phyloP scores from a whole-genome alignment of 2,329 filamentous ascomycete genomes.

The Fusarium foetens region DNA sequence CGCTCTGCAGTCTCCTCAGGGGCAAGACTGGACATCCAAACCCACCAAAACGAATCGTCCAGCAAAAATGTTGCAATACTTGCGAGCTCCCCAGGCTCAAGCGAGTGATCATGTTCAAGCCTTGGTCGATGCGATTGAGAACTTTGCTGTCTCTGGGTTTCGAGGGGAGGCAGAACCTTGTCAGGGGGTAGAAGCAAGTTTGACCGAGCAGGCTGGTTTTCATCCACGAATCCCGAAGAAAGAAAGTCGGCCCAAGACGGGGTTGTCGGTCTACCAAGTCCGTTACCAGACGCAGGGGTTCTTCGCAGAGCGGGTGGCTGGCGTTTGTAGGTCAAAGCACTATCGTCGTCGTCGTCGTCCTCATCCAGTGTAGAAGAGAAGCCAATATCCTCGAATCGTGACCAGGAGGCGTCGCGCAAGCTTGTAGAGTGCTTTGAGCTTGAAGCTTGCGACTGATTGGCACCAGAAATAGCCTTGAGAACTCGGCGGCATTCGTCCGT shows the following conservation, averaged over 20 bases:
- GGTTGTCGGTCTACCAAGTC: conserved; percentile 85
- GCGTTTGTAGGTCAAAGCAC: conserved; percentile 53
- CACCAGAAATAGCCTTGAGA: conserved; percentile 84
- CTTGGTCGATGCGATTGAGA: conserved; percentile 84
- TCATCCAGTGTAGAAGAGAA: conserved; percentile 83
- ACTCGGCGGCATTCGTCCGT: conserved; percentile 96
- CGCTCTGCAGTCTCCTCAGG: conserved; percentile 86
- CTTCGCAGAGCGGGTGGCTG: conserved; percentile 64
- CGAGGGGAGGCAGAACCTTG: conserved; percentile 88
- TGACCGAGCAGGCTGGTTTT: conserved; percentile 65
- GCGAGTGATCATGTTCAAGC: conserved; percentile 71
- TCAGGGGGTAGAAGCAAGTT: conserved; percentile 88
- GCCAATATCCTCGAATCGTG: conserved; percentile 93
- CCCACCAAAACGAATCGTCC: conserved; percentile 99
- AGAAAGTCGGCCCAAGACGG: conserved; percentile 99
- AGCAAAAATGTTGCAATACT: conserved; percentile 88
- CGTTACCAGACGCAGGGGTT: conserved; percentile 74
- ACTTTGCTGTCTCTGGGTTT: conserved; percentile 78
- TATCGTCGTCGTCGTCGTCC: conserved; percentile 72
- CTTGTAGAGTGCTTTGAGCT: conserved; percentile 77
- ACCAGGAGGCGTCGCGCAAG: conserved; percentile 90
- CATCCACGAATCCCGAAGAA: conserved; percentile 89
- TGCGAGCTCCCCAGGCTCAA: conserved; percentile 93
- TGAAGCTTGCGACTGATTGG: conserved; percentile 84
- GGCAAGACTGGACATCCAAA: conserved; percentile 97